Evolutionary conservation across 2,329 filamentous ascomycete genomes (phyloP).

Genomic region (Periglandula ipomoeae): DNA sequence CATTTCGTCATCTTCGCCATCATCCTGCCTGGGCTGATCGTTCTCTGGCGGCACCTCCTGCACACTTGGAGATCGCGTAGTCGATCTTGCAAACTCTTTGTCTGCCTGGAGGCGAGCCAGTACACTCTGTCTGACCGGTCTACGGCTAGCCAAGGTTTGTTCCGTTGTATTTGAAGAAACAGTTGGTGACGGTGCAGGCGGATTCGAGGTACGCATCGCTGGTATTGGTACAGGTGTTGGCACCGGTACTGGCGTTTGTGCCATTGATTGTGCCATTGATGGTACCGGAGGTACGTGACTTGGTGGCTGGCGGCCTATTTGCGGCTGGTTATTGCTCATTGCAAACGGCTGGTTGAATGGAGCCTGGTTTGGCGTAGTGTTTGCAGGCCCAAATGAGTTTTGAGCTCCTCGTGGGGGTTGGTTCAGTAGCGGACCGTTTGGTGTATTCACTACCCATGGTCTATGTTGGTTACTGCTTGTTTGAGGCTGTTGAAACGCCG

Average conservation of each 20-base stretch:
- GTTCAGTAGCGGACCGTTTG: not conserved
- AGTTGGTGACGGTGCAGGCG: not conserved
- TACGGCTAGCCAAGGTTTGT: not conserved
- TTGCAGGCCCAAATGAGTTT: not conserved
- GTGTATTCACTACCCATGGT: no score
- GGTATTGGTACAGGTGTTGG: not conserved
- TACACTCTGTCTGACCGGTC: conserved; percentile 6
- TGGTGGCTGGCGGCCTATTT: no score
- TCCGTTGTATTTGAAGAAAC: not conserved
- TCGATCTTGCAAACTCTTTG: not conserved
- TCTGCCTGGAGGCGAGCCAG: conserved; percentile 5
- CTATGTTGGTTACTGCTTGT: no score
- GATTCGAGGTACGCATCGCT: not conserved
- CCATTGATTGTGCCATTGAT: no score
- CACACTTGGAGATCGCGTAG: not conserved
- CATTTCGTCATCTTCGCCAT: conserved; percentile 5
- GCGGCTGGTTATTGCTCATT: no score
- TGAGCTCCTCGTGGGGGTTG: not conserved
- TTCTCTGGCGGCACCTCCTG: not conserved
- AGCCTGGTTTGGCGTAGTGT: not conserved
- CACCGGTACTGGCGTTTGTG: no score
- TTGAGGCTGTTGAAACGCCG: no score
- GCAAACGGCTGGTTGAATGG: not conserved
- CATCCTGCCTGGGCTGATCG: not conserved
- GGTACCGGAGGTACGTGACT: no score